phyloP scores from a whole-genome alignment of 257 asterid species.

The Galeopsis tetrahit region DNA sequence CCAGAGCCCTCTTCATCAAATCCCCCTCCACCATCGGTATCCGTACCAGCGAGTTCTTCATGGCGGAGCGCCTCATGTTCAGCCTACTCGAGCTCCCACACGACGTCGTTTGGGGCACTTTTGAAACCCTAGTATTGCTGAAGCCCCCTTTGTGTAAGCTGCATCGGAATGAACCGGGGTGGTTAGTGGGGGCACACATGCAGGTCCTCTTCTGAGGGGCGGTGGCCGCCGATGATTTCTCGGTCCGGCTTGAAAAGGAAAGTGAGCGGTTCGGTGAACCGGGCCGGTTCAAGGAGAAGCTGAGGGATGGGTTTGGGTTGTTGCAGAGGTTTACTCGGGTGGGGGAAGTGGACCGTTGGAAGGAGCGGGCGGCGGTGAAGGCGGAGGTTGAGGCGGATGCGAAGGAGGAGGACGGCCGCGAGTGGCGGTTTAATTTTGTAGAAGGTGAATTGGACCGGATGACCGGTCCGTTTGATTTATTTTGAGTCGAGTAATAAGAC shows the following conservation, averaged over 20 bases:
- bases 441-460: constrained; percentile 46
- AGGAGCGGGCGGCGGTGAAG: constrained; percentile 37
- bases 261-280: constrained; percentile 33
- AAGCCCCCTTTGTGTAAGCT: constrained; percentile 45
- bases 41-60: constrained; percentile 59
- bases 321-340: constrained; percentile 31
- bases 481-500: constrained; percentile 35
- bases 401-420: constrained; percentile 33
- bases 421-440: constrained; percentile 35
- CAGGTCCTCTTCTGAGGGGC: constrained; percentile 49
- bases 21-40: constrained; percentile 60
- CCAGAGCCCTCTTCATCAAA: constrained; percentile 55
- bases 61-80: constrained; percentile 54
- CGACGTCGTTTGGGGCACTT: constrained; percentile 30
- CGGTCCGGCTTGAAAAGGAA: constrained; percentile 32
- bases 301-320: constrained; percentile 22
- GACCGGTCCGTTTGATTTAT: constrained; percentile 46
- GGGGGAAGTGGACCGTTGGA: constrained; percentile 32
- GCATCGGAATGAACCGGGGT: constrained; percentile 74
- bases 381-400: constrained; percentile 35
- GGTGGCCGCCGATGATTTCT: constrained; percentile 31
- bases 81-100: constrained; percentile 43
- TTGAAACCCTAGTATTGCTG: neutral
- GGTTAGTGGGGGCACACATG: constrained; percentile 67
- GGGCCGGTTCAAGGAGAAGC: constrained; percentile 40